Evolutionary conservation across 176 grass and related monocot species (phyloP).

Genomic region (Rhipidocladum racemiflorum): DNA sequence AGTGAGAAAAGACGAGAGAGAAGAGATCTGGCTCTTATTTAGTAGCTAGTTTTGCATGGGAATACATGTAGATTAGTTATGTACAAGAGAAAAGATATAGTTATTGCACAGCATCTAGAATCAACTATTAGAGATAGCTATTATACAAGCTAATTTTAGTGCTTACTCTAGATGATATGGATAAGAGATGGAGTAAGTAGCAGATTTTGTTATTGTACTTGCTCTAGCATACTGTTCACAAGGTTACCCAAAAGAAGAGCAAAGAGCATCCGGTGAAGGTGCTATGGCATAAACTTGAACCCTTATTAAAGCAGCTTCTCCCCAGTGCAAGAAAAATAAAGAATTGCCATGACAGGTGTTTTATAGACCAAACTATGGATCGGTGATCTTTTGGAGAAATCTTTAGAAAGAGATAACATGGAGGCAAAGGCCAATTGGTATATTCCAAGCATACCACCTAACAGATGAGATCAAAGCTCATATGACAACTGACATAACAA

Average conservation of each 20-base stretch:
- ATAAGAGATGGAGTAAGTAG: too few species aligned
- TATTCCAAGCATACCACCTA: conserved; percentile 44
- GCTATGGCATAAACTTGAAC: neutral
- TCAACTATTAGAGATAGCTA: too few species aligned
- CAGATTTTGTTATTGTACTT: too few species aligned
- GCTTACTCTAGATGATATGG: too few species aligned
- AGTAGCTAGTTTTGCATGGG: too few species aligned
- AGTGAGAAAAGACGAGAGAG: too few species aligned
- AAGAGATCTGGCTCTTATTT: too few species aligned
- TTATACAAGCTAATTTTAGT: too few species aligned
- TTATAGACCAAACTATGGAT: neutral
- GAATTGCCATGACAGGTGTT: neutral
- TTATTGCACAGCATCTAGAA: too few species aligned
- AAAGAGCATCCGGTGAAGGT: neutral
- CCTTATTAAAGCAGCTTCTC: neutral
- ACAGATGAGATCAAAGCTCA: conserved; percentile 39
- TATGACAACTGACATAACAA: conserved; percentile 35
- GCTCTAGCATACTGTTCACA: neutral
- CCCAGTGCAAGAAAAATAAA: neutral
- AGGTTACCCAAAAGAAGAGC: conserved; percentile 21
- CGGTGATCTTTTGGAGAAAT: conserved; percentile 2
- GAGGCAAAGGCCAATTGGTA: conserved; percentile 26
- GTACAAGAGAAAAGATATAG: too few species aligned
- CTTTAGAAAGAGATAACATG: conserved; percentile 8
- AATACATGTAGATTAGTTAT: too few species aligned